These are phyloP conservation scores for Agrocybe praecox DNA, from an alignment of 768 basidiomycete genomes.

Conservation along the genomic window DNA sequence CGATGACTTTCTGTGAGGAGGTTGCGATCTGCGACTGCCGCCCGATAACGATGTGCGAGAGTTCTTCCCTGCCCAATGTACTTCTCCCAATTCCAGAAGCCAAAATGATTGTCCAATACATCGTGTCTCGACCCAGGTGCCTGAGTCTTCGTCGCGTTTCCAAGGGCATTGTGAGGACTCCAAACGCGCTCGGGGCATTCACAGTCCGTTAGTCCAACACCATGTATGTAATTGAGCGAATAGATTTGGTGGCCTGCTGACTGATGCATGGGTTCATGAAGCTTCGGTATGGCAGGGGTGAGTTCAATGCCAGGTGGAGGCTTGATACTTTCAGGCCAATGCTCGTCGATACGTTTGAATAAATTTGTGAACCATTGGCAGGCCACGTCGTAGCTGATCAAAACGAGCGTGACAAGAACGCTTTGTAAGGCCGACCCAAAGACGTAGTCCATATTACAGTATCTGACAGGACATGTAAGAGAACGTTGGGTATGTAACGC, in stretches of 20 bases:
- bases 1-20: neutral
- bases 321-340: neutral
- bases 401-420: neutral
- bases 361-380: neutral
- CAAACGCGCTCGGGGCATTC: slow-evolving; percentile 2
- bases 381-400: neutral
- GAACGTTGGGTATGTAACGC: neutral
- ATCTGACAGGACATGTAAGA: neutral
- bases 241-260: neutral
- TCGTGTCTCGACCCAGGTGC: neutral
- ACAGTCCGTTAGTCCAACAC: neutral
- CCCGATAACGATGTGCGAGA: neutral
- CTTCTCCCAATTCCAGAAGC: slow-evolving; percentile 1
- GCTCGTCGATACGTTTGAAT: neutral
- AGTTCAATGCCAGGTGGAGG: neutral
- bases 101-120: neutral
- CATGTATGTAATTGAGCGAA: neutral
- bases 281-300: neutral
- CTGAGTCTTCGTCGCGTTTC: neutral
- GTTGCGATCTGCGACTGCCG: neutral
- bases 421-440: neutral
- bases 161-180: neutral
- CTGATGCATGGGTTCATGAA: neutral
- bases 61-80: neutral
- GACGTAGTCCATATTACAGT: neutral